Evolutionary conservation across 176 grass and related monocot species (phyloP).

Genomic region (Raddia guianensis): DNA sequence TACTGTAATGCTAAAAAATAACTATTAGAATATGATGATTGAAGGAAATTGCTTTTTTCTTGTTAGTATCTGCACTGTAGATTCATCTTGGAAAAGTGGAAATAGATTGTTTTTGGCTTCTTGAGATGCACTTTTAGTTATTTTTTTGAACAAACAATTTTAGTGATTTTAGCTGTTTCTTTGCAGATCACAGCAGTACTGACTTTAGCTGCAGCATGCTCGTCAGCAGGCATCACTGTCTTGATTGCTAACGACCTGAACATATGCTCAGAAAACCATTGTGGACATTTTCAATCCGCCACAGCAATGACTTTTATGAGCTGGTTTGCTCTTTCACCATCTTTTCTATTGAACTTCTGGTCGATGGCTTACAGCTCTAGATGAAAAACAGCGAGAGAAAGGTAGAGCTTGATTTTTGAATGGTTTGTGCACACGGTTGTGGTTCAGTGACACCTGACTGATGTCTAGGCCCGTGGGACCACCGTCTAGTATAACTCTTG

Average conservation of each 20-base stretch:
- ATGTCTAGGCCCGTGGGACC: not conserved
- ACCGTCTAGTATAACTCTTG: constrained; percentile 38
- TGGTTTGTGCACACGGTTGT: constrained; percentile 24
- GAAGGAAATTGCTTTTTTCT: constrained; percentile 2
- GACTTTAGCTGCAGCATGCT: constrained; percentile 75
- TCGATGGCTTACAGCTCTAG: constrained; percentile 60
- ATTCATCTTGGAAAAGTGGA: constrained; percentile 4
- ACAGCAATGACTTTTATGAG: constrained; percentile 90
- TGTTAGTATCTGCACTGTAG: not conserved
- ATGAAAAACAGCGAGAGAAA: constrained; percentile 34
- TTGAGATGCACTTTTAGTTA: not conserved
- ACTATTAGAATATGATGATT: not conserved
- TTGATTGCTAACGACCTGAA: constrained; percentile 77
- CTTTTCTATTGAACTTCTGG: constrained; percentile 69
- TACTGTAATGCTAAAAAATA: not conserved
- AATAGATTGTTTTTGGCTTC: constrained; percentile 1
- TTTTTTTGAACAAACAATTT: not conserved
- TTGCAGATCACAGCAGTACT: constrained; percentile 71
- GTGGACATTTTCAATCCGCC: constrained; percentile 65
- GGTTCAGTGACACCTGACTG: constrained; percentile 33
- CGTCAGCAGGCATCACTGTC: constrained; percentile 72
- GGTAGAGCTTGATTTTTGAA: constrained; percentile 33
- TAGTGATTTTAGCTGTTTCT: constrained; percentile 1
- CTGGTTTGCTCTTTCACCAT: constrained; percentile 70
- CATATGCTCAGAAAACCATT: constrained; percentile 73